Conservation (phyloP, 1,284 basidiomycete species). For the Meripilus lineatus region DNA sequence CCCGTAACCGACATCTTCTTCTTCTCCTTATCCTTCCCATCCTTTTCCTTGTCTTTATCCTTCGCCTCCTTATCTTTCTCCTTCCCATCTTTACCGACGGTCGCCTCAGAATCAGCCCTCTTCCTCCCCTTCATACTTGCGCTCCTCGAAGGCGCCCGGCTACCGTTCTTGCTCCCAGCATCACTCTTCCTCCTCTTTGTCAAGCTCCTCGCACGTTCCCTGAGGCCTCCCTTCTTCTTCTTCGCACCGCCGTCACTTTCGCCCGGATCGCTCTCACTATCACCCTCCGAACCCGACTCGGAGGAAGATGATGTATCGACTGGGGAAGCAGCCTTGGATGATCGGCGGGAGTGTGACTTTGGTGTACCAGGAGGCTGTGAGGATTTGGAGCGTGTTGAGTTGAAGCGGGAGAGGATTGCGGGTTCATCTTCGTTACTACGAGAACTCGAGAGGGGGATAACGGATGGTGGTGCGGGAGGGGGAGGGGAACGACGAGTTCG, state of each 20-base stretch:
- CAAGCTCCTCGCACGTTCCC: slow-evolving; percentile 26
- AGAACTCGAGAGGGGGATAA: too few species aligned
- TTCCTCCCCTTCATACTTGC: too few species aligned
- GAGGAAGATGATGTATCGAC: too few species aligned
- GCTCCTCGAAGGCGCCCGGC: slow-evolving; percentile 48
- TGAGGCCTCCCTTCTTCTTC: slow-evolving; percentile 5
- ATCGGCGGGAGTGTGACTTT: not conserved
- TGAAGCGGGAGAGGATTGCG: slow-evolving; percentile 9
- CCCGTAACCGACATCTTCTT: too few species aligned
- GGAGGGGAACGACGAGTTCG: slow-evolving; percentile 13
- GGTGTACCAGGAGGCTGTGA: too few species aligned
- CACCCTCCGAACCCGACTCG: too few species aligned
- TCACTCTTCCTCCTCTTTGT: slow-evolving; percentile 38
- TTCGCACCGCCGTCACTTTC: slow-evolving; percentile 6
- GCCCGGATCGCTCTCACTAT: slow-evolving; percentile 7
- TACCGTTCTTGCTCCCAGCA: too few species aligned
- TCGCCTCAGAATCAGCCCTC: slow-evolving; percentile 50
- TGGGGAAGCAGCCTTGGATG: not conserved
- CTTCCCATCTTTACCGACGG: slow-evolving; percentile 25
- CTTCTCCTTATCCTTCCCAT: slow-evolving; percentile 21
- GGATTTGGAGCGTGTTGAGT: slow-evolving; percentile 18
- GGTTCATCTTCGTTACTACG: too few species aligned
- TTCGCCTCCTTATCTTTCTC: slow-evolving; percentile 32
- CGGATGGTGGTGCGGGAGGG: slow-evolving; percentile 10
- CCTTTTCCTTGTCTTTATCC: slow-evolving; percentile 30